Evolutionary conservation across 495 filamentous ascomycete species (phyloP), one percentile per base, ranked within the genome.

Genomic region (Neurospora sp.): DNA sequence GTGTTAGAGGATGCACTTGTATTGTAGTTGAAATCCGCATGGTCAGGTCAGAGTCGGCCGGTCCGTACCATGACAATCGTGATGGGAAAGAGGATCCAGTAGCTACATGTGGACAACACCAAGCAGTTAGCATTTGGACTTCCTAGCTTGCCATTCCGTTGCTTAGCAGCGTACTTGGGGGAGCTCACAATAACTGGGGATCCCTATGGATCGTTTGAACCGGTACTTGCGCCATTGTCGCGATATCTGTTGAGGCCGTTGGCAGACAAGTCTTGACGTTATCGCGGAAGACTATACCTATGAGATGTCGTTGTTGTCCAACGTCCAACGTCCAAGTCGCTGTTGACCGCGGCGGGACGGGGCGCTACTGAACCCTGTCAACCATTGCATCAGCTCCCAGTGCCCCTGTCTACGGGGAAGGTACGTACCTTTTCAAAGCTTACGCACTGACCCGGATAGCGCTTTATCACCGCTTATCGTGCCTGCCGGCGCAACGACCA

Each of bases 71-170:
- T 98, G 79, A 99, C 96, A 76, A 96, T 86, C 20, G 94, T 94
- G 81, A 99, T 99, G 35, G 96, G 96, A 76, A 98, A 91, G 42
- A 99, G 85, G 82, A 99, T 98, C 96, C 96, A 98, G 85, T 97
- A 97, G 83, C 94, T 98, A 72, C 71, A 16, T 16, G 44, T 35
- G 27, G 46, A 27, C 48, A 14, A 14, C 11, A 14, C 48, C 48
- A 35, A 71, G 46, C 40, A 18, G 35, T 31, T 44, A 69, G 68
- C 37, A 71, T 9, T 31, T 35, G 40, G 69, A 37, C 20, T 12
- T 41, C 0, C 46, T 11, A 69, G 53, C 40, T 41, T 35, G 72
- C 70, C 66, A 72, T 71, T 70, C 69, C 38, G 71, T 73, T 61
- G 68, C 35, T 27, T 18, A 38, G 16, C 22, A 22, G 20, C 9